phyloP scores from a whole-genome alignment of 345 rosid genomes.

The Microcos paniculata region DNA sequence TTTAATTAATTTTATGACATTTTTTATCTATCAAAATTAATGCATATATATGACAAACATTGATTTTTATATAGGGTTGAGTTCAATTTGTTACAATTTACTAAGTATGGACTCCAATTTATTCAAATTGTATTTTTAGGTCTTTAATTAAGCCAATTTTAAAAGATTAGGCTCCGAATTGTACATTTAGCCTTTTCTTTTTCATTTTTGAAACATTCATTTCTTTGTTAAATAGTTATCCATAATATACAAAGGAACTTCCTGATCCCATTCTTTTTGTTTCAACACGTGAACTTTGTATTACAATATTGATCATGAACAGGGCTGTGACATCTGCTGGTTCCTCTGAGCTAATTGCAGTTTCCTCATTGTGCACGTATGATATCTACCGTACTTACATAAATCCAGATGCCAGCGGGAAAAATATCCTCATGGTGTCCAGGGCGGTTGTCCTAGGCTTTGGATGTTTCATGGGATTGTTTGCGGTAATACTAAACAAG shows the following conservation, averaged over 20 bases:
- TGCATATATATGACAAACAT: no score
- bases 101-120: no score
- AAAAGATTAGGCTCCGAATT: no score
- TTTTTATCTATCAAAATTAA: no score
- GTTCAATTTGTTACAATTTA: no score
- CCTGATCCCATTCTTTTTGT: not conserved
- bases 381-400: constrained; percentile 89
- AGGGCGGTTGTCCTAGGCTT: constrained; percentile 71
- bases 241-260: no score
- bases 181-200: no score
- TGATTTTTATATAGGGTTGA: no score
- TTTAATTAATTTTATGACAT: no score
- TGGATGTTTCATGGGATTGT: constrained; percentile 93
- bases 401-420: constrained; percentile 76
- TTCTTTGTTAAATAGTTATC: no score
- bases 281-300: not conserved
- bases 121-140: no score
- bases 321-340: constrained; percentile 99
- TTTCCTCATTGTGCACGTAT: constrained; percentile 86
- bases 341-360: constrained; percentile 84
- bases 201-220: not conserved
- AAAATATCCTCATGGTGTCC: constrained; percentile 66
- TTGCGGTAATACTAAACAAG: constrained; percentile 81
- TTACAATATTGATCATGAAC: constrained; percentile 1
- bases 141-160: no score